Evolutionary conservation across 1,284 basidiomycete genomes (phyloP), one percentile per base, ranked within the genome.

Genomic region (Acaromyces ingoldii): DNA sequence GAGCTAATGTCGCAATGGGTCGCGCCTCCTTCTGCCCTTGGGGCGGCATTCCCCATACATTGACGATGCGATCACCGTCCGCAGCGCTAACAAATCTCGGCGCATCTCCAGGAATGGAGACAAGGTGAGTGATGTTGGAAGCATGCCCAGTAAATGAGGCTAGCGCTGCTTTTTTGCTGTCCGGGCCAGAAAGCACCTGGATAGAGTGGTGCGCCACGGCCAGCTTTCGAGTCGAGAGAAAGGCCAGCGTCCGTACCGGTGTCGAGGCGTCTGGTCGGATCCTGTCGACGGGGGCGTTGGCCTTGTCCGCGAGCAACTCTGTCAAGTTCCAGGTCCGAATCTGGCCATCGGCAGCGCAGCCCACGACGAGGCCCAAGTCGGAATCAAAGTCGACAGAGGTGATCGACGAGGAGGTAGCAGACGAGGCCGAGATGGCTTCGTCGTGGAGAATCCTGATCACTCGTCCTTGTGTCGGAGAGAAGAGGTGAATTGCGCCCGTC

Each of bases 11-110:
- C 75, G 51, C 68, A 6, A 61, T 51, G 13, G 63, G 58, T 15
- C 57, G 21, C 51, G 52, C 11, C 45, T 21, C 40, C 48, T 54
- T 28, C 31, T 44, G 22, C 53, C 42, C 24, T 28, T 77, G 25
- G 21, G 21, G 9, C 52, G 78, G 76, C 55, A 82, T 62, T 66
- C 82, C 76, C 87, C 86, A 84, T 43, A 85, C 65, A 65, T 83
- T 85, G n/a, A 88, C 78, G 39, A 86, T 83, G 19, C 88, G 82
- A 75, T 90, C 88, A 26, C 81, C 81, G 64, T 87, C 83, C 4
- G 87, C 87, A 19, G 82, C 80, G 4, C 87, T 86, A 37, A 86
- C 76, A 73, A 90, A 87, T 6, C 70, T 80, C 80, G 21, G 77
- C 6, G 56, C 53, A 34, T 53, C 45, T 43, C 57, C 58, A 36